Evolutionary conservation across 192 early-diverging fungal species (phyloP).

Genomic region (Funneliformis geosporum): DNA sequence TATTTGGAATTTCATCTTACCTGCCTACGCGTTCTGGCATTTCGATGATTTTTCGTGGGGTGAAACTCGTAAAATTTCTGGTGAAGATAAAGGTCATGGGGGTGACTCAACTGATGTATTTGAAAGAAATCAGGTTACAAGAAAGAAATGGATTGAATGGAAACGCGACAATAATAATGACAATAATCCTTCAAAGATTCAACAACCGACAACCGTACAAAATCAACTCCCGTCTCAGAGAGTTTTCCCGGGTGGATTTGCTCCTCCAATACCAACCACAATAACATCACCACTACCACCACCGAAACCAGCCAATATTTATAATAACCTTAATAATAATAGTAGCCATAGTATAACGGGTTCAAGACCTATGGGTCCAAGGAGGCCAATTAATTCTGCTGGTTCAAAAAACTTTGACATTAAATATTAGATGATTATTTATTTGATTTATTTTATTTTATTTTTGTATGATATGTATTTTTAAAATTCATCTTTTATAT

Average conservation of each 20-base stretch:
- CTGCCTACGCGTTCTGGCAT: constrained; percentile 91
- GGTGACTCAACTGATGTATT: constrained; percentile 73
- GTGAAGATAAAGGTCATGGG: constrained; percentile 65
- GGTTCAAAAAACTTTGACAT: neutral
- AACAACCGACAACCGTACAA: neutral
- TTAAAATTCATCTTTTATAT: too few species aligned
- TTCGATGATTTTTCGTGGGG: constrained; percentile 91
- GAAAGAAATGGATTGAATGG: constrained; percentile 63
- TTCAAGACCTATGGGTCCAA: constrained; percentile 10
- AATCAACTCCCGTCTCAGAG: neutral
- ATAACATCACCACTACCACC: too few species aligned
- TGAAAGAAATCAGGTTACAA: constrained; percentile 56
- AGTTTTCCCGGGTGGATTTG: neutral
- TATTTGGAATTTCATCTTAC: constrained; percentile 93
- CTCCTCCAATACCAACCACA: too few species aligned
- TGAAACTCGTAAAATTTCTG: constrained; percentile 72
- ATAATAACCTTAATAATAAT: neutral
- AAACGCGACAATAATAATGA: constrained; percentile 20
- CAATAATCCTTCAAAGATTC: neutral
- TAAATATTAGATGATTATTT: neutral
- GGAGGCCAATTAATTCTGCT: neutral
- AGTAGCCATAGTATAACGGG: neutral
- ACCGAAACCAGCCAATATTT: too few species aligned
- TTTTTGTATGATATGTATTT: too few species aligned
- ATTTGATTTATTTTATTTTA: neutral